Percentiles rank a stretch among this genome's conserved stretches.
Conservation (phyloP, 176 grass and related monocot species). For the Saccharum officinarum region DNA sequence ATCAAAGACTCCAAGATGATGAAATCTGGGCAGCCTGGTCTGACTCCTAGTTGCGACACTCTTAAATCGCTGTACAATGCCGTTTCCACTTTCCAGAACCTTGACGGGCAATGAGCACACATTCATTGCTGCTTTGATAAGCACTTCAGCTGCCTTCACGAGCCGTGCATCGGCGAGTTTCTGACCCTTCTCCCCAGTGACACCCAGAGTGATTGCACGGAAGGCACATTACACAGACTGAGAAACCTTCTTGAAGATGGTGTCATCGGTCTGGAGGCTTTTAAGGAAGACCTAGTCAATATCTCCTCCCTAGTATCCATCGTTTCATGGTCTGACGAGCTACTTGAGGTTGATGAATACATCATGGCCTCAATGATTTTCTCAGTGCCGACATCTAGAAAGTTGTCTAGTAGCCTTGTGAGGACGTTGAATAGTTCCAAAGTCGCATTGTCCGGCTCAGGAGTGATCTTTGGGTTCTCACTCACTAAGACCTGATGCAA, state of each 20-base stretch:
- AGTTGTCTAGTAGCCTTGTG: constrained; percentile 52
- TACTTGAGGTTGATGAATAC: too few relatives aligned
- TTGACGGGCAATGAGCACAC: too few relatives aligned
- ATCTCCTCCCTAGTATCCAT: too few relatives aligned
- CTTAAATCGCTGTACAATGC: too few relatives aligned
- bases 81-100: too few relatives aligned
- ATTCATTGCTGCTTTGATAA: constrained; percentile 43
- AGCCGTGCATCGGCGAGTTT: constrained; percentile 50
- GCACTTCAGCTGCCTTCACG: constrained; percentile 41
- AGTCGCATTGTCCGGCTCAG: constrained; percentile 45
- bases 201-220: constrained; percentile 48
- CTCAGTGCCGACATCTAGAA: constrained; percentile 53
- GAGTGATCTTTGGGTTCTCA: too few relatives aligned
- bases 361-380: constrained; percentile 64
- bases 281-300: too few relatives aligned
- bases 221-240: constrained; percentile 61
- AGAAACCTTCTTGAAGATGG: constrained; percentile 65
- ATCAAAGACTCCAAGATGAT: too few relatives aligned
- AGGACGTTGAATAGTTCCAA: constrained; percentile 46
- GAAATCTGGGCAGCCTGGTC: too few relatives aligned
- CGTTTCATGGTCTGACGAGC: too few relatives aligned
- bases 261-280: constrained; percentile 70
- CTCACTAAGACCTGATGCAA: too few relatives aligned
- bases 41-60: too few relatives aligned
- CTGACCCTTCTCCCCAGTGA: constrained; percentile 50